A percentile compares a stretch with the other conserved stretches of the same genome.
Evolutionary conservation across 1,284 basidiomycete species (phyloP).

Genomic region (Athelia sp.): DNA sequence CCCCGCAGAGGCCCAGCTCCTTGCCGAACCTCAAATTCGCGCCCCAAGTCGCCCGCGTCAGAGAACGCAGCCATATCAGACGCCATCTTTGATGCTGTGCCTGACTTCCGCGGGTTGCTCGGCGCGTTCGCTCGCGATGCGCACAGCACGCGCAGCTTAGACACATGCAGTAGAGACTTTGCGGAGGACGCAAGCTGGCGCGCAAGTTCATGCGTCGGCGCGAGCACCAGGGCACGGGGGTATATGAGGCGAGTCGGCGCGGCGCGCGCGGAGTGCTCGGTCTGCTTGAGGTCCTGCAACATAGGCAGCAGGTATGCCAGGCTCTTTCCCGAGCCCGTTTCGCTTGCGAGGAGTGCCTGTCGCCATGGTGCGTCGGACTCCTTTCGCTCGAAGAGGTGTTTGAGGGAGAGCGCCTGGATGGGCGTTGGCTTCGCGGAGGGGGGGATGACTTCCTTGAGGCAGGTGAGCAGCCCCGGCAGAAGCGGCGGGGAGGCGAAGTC

Average conservation of each 20-base stretch:
- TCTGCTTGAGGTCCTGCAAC: constrained; percentile 69
- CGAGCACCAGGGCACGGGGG: constrained; percentile 76
- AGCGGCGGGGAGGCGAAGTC: constrained; percentile 64
- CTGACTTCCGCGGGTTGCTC: constrained; percentile 23
- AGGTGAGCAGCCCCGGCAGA: constrained; percentile 52
- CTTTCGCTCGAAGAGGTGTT: constrained; percentile 46
- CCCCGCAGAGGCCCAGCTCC: constrained; percentile 22
- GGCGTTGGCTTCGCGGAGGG: constrained; percentile 55
- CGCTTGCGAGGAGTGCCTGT: constrained; percentile 73
- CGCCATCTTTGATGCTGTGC: constrained; percentile 45
- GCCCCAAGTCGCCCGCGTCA: constrained; percentile 8
- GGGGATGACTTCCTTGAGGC: constrained; percentile 53
- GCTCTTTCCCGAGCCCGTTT: constrained; percentile 88
- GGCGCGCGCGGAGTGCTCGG: constrained; percentile 31
- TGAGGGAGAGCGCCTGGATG: constrained; percentile 70
- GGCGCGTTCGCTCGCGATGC: constrained; percentile 57
- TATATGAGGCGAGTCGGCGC: constrained; percentile 29
- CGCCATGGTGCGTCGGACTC: constrained; percentile 14
- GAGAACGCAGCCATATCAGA: constrained; percentile 9
- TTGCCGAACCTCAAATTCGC: constrained; percentile 23
- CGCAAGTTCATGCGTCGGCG: constrained; percentile 84
- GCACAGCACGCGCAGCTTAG: constrained; percentile 73
- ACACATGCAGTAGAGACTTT: constrained; percentile 68
- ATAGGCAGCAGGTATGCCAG: constrained; percentile 83
- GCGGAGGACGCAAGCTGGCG: constrained; percentile 73